A percentile compares a stretch with the other conserved stretches of the same genome.
Evolutionary conservation across 2,329 filamentous ascomycete species (phyloP).

Genomic region (Alternaria sp.): DNA sequence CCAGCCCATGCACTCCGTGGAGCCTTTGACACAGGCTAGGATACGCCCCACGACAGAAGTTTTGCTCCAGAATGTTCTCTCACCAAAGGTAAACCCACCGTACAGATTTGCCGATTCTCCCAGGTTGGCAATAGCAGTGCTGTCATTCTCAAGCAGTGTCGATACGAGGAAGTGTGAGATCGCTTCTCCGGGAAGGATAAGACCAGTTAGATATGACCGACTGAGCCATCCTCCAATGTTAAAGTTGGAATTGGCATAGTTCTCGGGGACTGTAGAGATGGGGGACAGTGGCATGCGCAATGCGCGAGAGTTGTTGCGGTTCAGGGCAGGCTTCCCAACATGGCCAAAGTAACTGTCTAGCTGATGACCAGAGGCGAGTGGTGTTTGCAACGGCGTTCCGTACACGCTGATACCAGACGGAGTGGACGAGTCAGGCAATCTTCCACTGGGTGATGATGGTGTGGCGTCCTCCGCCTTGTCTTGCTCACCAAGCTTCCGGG

Average conservation of each 20-base stretch:
- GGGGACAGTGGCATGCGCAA: conserved; percentile 44
- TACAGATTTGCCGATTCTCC: conserved; percentile 63
- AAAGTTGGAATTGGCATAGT: conserved; percentile 21
- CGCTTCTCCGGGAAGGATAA: conserved; percentile 64
- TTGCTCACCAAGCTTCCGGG: conserved; percentile 45
- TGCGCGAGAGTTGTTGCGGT: conserved; percentile 40
- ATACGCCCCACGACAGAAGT: conserved; percentile 64
- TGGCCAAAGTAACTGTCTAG: conserved; percentile 50
- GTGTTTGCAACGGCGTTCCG: conserved; percentile 51
- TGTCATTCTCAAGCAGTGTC: conserved; percentile 65
- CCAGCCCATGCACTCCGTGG: conserved; percentile 66
- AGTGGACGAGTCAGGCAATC: conserved; percentile 35
- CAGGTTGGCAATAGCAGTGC: conserved; percentile 57
- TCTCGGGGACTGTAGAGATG: conserved; percentile 20
- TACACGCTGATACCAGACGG: conserved; percentile 49
- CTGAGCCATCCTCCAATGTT: conserved; percentile 64
- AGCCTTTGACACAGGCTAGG: conserved; percentile 56
- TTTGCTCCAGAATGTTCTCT: conserved; percentile 66
- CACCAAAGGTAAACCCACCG: conserved; percentile 63
- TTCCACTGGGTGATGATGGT: conserved; percentile 29
- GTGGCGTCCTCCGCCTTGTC: conserved; percentile 25
- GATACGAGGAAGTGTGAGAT: conserved; percentile 65
- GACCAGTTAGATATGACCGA: conserved; percentile 63
- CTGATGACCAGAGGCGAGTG: conserved; percentile 36
- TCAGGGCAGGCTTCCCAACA: conserved; percentile 33